A percentile compares a stretch with the other conserved stretches of the same genome.
phyloP scores from a whole-genome alignment of 306 rosid species.

The Vigna mungo region DNA sequence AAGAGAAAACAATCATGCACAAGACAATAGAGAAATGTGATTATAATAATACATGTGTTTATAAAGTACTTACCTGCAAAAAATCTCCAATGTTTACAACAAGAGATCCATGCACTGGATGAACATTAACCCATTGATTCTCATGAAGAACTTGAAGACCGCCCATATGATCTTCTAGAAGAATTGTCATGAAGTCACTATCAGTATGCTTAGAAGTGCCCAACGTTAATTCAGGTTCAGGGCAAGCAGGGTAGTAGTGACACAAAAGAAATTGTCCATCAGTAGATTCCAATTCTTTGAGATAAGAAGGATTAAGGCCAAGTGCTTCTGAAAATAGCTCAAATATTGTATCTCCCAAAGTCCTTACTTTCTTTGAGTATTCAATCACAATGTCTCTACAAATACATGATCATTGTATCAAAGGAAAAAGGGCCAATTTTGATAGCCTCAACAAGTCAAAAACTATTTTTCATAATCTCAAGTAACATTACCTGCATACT shows the following conservation, averaged over 20 bases:
- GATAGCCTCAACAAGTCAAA: not conserved
- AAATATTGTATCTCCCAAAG: conserved; percentile 12
- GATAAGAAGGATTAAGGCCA: conserved; percentile 28
- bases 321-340: conserved; percentile 50
- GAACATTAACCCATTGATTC: conserved; percentile 42
- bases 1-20: not conserved
- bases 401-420: not conserved
- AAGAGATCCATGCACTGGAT: conserved; percentile 2
- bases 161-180: conserved; percentile 59
- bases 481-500: conserved; percentile 35
- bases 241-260: conserved; percentile 50
- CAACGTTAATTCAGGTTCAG: conserved; percentile 51
- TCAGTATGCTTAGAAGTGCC: conserved; percentile 46
- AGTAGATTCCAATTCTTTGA: conserved; percentile 32
- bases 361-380: conserved; percentile 42
- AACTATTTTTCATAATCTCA: too few species aligned
- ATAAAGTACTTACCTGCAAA: too few species aligned
- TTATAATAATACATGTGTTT: not conserved
- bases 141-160: conserved; percentile 58
- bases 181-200: conserved; percentile 49
- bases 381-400: conserved; percentile 46
- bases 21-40: too few species aligned
- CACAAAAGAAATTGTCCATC: conserved; percentile 1
- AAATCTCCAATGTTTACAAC: too few species aligned
- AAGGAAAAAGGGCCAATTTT: not conserved